Base-by-base conservation (phyloP, 2,329 filamentous ascomycete species). In the Cladosporium phlei region DNA sequence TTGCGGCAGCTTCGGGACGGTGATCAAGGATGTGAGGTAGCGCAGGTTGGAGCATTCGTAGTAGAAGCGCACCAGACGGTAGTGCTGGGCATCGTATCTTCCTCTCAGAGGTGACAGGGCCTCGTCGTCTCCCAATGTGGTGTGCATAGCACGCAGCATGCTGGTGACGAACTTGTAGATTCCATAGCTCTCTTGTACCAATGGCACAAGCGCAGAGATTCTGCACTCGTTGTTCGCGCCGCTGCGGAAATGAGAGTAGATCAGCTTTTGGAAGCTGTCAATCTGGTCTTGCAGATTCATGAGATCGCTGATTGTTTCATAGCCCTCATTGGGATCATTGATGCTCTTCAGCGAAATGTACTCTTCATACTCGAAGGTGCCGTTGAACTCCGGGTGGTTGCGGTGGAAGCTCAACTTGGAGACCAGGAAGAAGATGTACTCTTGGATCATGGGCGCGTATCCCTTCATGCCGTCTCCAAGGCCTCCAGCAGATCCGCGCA, bases 121-220 rank as follows among this genome's bases (percentile, higher is more conserved):
- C 50, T 96, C 93, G 53, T 94, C 86, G 59, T 98, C 93, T 47
- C 93, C 91, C 10, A 93, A 93, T 37, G 88, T 59, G 0, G 59
- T 91, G 66, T 98, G 91, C 90, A 98, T 96, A 12, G 93, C 93
- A 47, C 93, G 82, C 52, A 98, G 71, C 93, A 98, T 98, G 84
- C 93, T 98, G 0, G 93, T 98, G 55, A 96, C 90, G 66, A 98
- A 98, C 69, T 97, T 97, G 76, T 98, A 98, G 58, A 98, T 97
- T 38, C 93, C 93, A 68, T 97, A 98, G 66, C 89, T 97, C 73
- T 98, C 93, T 65, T 95, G 88, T 3, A 98, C 93, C 33, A 98
- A 73, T 2, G 90, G 88, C 17, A 97, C 90, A 44, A 98, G 72
- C 1, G 93, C 88, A 11, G 91, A 94, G 60, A 98, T 98, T 52